A percentile compares a stretch with the other conserved stretches of the same genome.
Evolutionary conservation across 2,329 filamentous ascomycete species (phyloP).

Genomic region (Hymenoscyphus linearis): DNA sequence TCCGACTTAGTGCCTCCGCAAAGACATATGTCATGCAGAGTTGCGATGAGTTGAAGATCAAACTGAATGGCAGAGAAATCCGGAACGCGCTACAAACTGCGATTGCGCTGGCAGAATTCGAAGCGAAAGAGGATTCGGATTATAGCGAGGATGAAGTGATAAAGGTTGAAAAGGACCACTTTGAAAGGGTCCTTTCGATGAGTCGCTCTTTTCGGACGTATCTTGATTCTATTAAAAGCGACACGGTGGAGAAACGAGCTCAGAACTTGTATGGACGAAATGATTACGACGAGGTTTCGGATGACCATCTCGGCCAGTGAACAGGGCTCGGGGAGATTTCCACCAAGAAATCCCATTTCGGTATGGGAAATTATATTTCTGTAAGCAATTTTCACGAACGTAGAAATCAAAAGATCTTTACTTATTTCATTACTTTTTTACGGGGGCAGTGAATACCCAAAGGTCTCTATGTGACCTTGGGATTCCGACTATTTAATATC

Average conservation of each 20-base stretch:
- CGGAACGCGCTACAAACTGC: constrained; percentile 20
- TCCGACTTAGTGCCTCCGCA: background rate
- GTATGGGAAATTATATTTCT: too few relatives aligned
- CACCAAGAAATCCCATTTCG: background rate
- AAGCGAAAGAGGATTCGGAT: background rate
- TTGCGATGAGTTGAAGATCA: constrained; percentile 2
- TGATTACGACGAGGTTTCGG: background rate
- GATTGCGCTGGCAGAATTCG: background rate
- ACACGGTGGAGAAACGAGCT: background rate
- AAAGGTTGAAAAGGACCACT: constrained; percentile 1
- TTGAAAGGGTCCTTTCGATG: background rate
- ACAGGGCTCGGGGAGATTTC: background rate
- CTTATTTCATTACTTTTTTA: too few relatives aligned
- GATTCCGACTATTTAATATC: too few relatives aligned
- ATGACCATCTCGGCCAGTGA: background rate
- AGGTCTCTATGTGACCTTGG: too few relatives aligned
- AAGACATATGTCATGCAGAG: constrained; percentile 5
- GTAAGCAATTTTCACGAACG: too few relatives aligned
- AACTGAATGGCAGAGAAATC: constrained; percentile 32
- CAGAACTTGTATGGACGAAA: background rate
- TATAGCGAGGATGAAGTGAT: background rate
- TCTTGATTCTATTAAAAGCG: background rate
- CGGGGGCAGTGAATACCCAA: too few relatives aligned
- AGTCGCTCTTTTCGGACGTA: background rate
- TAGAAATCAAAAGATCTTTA: too few relatives aligned